Conservation (phyloP, 192 early-diverging fungal genomes). For the Piromyces finnis region DNA sequence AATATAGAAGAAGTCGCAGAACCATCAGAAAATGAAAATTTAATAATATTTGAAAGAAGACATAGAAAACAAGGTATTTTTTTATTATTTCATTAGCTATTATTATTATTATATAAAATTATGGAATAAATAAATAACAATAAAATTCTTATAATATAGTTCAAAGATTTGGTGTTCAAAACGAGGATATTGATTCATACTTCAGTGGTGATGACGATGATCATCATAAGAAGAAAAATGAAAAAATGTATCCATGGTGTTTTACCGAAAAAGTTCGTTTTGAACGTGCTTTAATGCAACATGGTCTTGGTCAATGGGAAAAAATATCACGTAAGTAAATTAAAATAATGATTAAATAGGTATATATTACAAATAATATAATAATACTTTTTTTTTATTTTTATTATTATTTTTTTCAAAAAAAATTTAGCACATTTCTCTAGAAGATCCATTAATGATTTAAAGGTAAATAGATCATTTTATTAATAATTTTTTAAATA, state of each 20-base stretch:
- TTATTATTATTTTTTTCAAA: no score
- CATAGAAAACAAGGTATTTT: slow-evolving; percentile 44
- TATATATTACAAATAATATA: no score
- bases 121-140: no score
- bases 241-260: slow-evolving; percentile 19
- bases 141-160: no score
- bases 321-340: slow-evolving; percentile 26
- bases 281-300: slow-evolving; percentile 30
- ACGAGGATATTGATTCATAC: slow-evolving; percentile 6
- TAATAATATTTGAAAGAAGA: slow-evolving; percentile 55
- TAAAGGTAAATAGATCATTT: slow-evolving; percentile 6
- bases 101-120: no score
- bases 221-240: not conserved
- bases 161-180: slow-evolving; percentile 38
- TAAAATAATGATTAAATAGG: no score
- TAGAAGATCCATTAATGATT: slow-evolving; percentile 29
- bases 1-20: slow-evolving; percentile 44
- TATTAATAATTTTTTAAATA: no score
- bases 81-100: no score
- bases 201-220: slow-evolving; percentile 6
- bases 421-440: slow-evolving; percentile 18
- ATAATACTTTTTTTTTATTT: not conserved
- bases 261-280: slow-evolving; percentile 24
- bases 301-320: slow-evolving; percentile 36
- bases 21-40: slow-evolving; percentile 17